Percentiles rank a stretch among this genome's conserved stretches.
Evolutionary conservation across 2,329 filamentous ascomycete species (phyloP).

Genomic region (Triangularia verruculosa): DNA sequence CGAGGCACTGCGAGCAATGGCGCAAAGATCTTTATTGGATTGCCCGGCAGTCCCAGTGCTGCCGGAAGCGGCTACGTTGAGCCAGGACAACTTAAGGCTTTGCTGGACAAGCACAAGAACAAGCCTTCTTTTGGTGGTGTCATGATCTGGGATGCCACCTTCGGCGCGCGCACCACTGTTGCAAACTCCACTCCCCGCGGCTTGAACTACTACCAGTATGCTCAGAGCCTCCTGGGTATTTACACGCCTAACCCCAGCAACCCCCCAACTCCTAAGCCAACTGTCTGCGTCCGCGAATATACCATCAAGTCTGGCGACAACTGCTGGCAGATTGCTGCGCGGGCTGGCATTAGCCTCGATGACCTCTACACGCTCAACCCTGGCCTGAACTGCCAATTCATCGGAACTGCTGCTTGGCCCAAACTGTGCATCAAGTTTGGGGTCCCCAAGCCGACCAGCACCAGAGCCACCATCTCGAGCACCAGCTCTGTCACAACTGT

Average conservation of each 20-base stretch:
- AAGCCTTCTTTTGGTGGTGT: slow-evolving; percentile 33
- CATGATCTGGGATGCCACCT: slow-evolving; percentile 36
- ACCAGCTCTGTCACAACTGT: slow-evolving; percentile 13
- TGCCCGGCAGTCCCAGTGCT: slow-evolving; percentile 31
- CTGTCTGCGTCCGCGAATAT: slow-evolving; percentile 18
- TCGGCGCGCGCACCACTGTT: slow-evolving; percentile 20
- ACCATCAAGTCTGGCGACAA: slow-evolving; percentile 16
- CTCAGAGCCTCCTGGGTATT: slow-evolving; percentile 23
- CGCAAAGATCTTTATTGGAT: slow-evolving; percentile 40
- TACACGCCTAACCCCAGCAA: slow-evolving; percentile 13
- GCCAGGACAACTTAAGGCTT: slow-evolving; percentile 17
- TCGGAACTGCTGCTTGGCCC: not conserved
- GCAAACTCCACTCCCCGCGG: slow-evolving; percentile 1
- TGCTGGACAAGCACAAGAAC: slow-evolving; percentile 29
- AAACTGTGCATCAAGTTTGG: slow-evolving; percentile 20
- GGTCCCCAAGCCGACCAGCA: slow-evolving; percentile 4
- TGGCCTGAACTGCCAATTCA: not conserved
- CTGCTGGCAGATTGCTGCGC: slow-evolving; percentile 20
- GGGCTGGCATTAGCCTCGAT: slow-evolving; percentile 13
- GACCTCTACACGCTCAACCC: slow-evolving; percentile 21
- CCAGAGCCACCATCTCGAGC: slow-evolving; percentile 10
- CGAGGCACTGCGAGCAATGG: slow-evolving; percentile 32
- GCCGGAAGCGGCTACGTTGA: slow-evolving; percentile 29
- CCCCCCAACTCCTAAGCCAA: slow-evolving; percentile 13
- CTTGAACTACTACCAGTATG: slow-evolving; percentile 27